phyloP scores from a whole-genome alignment of 768 basidiomycete genomes.

The Lactarius akahatsu region DNA sequence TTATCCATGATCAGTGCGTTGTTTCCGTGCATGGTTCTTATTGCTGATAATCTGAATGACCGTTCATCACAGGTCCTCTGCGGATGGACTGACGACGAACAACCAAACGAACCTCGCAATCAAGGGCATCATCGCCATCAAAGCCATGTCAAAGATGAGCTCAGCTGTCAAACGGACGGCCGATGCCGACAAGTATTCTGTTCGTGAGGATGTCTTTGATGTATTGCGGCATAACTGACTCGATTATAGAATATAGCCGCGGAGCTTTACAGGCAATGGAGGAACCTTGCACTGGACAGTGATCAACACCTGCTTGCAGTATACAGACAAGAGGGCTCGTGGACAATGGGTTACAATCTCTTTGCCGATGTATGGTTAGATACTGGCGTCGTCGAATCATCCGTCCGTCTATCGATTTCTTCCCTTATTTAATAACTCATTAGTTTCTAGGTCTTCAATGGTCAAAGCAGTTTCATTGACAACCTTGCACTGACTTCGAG shows the following conservation, averaged over 20 bases:
- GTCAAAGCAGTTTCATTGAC: constrained; percentile 53
- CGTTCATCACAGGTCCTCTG: background rate
- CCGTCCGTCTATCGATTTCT: background rate
- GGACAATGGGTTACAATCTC: background rate
- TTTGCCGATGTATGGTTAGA: background rate
- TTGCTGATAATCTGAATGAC: background rate
- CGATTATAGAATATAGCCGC: background rate
- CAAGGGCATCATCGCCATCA: background rate
- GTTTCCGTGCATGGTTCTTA: background rate
- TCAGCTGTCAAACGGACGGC: background rate
- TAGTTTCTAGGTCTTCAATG: constrained; percentile 43
- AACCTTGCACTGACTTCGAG: constrained; percentile 24
- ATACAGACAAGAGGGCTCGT: background rate
- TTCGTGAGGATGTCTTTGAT: background rate
- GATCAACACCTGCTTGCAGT: background rate
- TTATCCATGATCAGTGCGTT: background rate
- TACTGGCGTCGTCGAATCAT: background rate
- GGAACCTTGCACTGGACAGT: background rate
- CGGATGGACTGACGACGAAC: background rate
- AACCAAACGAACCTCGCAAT: background rate
- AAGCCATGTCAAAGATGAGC: background rate
- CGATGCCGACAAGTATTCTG: background rate
- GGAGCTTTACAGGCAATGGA: background rate
- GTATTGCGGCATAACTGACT: background rate
- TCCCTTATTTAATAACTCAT: too few relatives aligned